Evolutionary conservation across 1,284 basidiomycete genomes (phyloP).

Genomic region (Somion occarium): DNA sequence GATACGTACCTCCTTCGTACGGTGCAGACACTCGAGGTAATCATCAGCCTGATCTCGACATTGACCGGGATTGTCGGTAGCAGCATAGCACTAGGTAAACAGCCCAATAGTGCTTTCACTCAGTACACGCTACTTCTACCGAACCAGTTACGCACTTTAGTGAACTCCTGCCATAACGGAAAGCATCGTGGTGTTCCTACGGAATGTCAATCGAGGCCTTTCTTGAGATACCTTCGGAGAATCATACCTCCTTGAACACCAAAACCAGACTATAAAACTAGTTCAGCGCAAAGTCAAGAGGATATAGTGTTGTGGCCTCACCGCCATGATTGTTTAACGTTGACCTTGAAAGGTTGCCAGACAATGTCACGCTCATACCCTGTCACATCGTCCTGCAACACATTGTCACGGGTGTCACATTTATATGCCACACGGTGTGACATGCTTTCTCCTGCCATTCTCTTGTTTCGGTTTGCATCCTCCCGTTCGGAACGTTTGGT

Average conservation of each 20-base stretch:
- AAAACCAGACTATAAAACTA: slow-evolving; percentile 44
- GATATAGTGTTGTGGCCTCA: not conserved
- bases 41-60: slow-evolving; percentile 79
- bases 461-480: too few species aligned
- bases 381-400: not conserved
- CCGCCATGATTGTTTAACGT: not conserved
- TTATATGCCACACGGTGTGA: too few species aligned
- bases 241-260: slow-evolving; percentile 59
- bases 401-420: not conserved
- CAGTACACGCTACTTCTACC: not conserved
- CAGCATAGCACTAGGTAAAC: slow-evolving; percentile 74
- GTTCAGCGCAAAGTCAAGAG: not conserved
- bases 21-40: slow-evolving; percentile 92
- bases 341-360: not conserved
- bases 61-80: slow-evolving; percentile 71
- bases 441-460: too few species aligned
- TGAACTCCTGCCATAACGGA: slow-evolving; percentile 89
- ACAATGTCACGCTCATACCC: not conserved
- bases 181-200: slow-evolving; percentile 88
- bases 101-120: not conserved
- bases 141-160: slow-evolving; percentile 47
- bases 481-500: too few species aligned
- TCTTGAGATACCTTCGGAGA: not conserved
- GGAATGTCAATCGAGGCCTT: slow-evolving; percentile 2
- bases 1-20: slow-evolving; percentile 77